Base-by-base conservation (phyloP, 352 stramenopile species). In the Phytophthora pinifolia region DNA sequence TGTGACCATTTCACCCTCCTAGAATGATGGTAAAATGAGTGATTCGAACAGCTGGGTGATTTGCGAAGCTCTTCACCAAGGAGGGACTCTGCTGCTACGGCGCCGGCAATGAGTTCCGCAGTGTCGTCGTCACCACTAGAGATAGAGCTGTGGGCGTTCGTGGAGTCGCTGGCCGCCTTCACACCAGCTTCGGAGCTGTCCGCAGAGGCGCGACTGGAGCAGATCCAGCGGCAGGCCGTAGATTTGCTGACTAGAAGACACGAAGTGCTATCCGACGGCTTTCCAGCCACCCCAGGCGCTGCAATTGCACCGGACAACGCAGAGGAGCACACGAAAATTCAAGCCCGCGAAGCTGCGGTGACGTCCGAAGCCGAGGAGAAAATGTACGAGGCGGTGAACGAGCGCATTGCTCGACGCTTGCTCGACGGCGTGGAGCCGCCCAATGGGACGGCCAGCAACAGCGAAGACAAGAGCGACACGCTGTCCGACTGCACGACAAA, bases 401-500 rank as follows among this genome's bases (percentile, higher is more conserved):
- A 88, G 63, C 79, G 72, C 22, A 76, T 89, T 8, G 74, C 79
- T 35, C 63, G 79, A 0, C 48, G 66, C 13, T 73, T 88, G 67
- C 70, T 89, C 34, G 76, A 83, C 35, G 54, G 53, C 20, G 56
- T 47, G 35, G 66, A 59, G 50, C 56, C 38, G 36, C 36, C 47
- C 7, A 34, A 38, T n/a, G 41, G 54, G 15, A 57, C 43, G 30
- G 34, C 46, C 31, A 50, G 48, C 18, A 55, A 22, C 15, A 71
- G 66, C 12, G 79, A 88, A 53, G 79, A 89, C 67, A 85, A 87
- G 73, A 89, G 79, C 55, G 79, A 89, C 56, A 89, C 79, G 31
- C 54, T 89, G 18, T 89, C 79, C 13, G 79, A 89, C 51, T 89
- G 79, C 52, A 89, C 79, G 43, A 86, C 77, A 15, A 59, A 68